These are phyloP conservation scores for Nicotiana attenuata DNA, from an alignment of 257 asterid genomes.

Conservation along the genomic window DNA sequence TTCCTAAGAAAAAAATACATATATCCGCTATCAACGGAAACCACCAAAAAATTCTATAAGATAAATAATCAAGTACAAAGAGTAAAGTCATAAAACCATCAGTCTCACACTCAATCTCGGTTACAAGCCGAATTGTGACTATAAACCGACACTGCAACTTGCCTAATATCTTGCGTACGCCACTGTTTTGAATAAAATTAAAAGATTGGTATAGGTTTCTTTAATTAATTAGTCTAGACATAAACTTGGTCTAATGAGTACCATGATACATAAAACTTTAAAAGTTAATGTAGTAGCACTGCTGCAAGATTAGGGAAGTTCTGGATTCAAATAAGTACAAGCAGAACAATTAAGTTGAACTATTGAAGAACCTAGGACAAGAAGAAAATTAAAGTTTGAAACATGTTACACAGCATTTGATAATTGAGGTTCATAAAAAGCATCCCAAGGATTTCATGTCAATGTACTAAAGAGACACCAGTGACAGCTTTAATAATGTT, in stretches of 20 bases:
- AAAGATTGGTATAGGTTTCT: not conserved
- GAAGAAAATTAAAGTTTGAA: conserved; percentile 1
- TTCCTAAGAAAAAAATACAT: not conserved
- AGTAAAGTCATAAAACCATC: not conserved
- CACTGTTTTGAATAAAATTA: not conserved
- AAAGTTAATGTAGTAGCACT: not conserved
- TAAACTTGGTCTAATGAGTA: not conserved
- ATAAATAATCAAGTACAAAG: not conserved
- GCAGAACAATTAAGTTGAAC: not conserved
- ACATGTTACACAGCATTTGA: not conserved
- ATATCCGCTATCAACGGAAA: not conserved
- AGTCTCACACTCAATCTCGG: not conserved
- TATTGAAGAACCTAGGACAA: conserved; percentile 5
- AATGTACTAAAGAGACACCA: not conserved
- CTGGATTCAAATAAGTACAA: not conserved
- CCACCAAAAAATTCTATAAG: too few species aligned
- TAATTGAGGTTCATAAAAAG: conserved; percentile 1
- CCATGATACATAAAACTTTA: not conserved
- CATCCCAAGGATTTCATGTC: not conserved
- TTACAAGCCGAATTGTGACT: not conserved
- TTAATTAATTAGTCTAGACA: not conserved
- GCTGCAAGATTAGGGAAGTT: not conserved
- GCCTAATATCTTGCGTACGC: not conserved
- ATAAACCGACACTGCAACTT: not conserved
- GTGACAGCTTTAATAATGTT: conserved; percentile 7